Conservation (phyloP, 2,329 filamentous ascomycete genomes). For the Alternaria brassicae region DNA sequence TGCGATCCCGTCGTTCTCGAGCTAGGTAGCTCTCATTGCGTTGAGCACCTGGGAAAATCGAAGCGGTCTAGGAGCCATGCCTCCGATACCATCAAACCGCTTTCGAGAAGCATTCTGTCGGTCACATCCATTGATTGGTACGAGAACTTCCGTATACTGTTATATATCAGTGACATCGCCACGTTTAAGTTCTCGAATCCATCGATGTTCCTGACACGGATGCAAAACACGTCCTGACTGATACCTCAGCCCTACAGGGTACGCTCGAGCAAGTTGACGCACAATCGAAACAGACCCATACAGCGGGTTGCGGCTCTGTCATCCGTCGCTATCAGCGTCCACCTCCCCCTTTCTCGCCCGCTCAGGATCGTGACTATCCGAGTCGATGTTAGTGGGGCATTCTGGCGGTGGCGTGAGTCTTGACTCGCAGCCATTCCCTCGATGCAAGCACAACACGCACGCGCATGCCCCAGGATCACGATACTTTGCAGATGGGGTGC, state of each 20-base stretch:
- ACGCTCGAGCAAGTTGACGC: conserved; percentile 8
- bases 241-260: conserved; percentile 10
- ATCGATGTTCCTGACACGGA: neutral
- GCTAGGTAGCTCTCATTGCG: neutral
- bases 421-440: neutral
- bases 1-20: neutral
- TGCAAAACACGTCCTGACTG: neutral
- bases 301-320: neutral
- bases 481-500: neutral
- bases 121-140: neutral
- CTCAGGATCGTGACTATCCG: neutral
- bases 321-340: neutral
- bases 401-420: neutral
- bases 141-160: neutral
- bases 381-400: conserved; percentile 1
- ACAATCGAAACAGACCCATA: conserved; percentile 8
- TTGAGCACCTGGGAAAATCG: neutral
- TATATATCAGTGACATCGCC: neutral
- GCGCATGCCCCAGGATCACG: neutral
- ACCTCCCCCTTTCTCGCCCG: neutral
- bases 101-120: conserved; percentile 7
- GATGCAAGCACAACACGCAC: conserved; percentile 1
- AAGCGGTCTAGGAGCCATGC: conserved; percentile 3
- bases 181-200: neutral
- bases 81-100: conserved; percentile 10